Evolutionary conservation across 2,329 filamentous ascomycete species (phyloP), one percentile per base, ranked within the genome.

Genomic region (Periconia sp.): DNA sequence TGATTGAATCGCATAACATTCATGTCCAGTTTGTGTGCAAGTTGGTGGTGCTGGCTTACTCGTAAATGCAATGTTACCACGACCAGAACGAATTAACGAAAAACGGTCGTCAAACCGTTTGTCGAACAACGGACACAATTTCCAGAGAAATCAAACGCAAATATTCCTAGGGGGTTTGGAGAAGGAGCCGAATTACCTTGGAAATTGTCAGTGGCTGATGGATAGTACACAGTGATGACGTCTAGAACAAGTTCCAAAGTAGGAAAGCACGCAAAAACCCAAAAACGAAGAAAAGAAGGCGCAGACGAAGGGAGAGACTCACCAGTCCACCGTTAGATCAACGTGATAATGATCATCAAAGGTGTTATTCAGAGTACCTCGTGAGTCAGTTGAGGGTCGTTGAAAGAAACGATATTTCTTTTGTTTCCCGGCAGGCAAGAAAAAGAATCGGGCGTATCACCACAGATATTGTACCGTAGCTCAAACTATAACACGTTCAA

Each of bases 1-100:
- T 3, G 11, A n/a, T 13, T 5, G 33, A 37, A 37, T 37, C 11
- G 33, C 15, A 11, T 37, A 11, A 37, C 10, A n/a, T 37, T n/a
- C 33, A 37, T 11, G 5, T 37, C 33, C 15, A 11, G 33, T 11
- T n/a, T n/a, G 15, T 37, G 33, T 37, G 10, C 33, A 5, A 37
- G 13, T 37, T 37, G 33, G 15, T 37, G 33, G 23, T 31, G 43
- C 15, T 31, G 33, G 49, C 51, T 56, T 42, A 48, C 56, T 46
- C 47, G 2, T 30, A 14, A 45, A 30, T n/a, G 14, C 11, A 31
- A n/a, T 11, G 11, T 5, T 13, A 37, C 33, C 33, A 37, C 33
- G 11, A 11, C 11, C 10, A 6, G 15, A 13, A 37, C 10, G 3
- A n/a, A 37, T 37, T 5, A 37, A 37, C 3, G 15, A 8, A 27